These are phyloP conservation scores for Echria macrotheca DNA, from an alignment of 495 filamentous ascomycete species.

Conservation along the genomic window DNA sequence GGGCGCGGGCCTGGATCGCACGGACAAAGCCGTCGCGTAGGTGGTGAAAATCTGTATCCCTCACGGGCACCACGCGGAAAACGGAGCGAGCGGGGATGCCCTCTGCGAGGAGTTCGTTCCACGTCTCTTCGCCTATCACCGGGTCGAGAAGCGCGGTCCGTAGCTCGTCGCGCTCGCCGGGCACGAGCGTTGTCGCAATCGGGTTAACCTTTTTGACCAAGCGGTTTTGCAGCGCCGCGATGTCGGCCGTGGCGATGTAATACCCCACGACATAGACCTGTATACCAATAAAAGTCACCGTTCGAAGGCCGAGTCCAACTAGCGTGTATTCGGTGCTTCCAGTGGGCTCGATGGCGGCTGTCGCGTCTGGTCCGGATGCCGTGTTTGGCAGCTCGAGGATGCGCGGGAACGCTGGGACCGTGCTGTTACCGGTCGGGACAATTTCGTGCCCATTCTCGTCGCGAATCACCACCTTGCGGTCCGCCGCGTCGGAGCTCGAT, in stretches of 20 bases:
- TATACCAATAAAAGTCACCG: slow-evolving; percentile 82
- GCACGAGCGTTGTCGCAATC: slow-evolving; percentile 75
- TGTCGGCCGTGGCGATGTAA: slow-evolving; percentile 77
- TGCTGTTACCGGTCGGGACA: slow-evolving; percentile 75
- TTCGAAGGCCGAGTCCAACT: slow-evolving; percentile 79
- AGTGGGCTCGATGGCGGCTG: slow-evolving; percentile 17
- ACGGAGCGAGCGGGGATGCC: slow-evolving; percentile 59
- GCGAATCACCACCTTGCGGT: slow-evolving; percentile 52
- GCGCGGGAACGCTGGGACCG: slow-evolving; percentile 74
- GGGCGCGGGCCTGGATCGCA: slow-evolving; percentile 66
- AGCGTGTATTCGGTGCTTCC: slow-evolving; percentile 66
- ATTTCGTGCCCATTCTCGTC: slow-evolving; percentile 56
- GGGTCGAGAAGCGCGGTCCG: slow-evolving; percentile 63
- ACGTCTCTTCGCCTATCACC: slow-evolving; percentile 59
- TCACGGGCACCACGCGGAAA: slow-evolving; percentile 73
- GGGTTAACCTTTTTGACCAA: slow-evolving; percentile 50
- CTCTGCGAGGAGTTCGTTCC: slow-evolving; percentile 63
- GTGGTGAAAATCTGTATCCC: slow-evolving; percentile 89
- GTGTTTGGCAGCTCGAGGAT: slow-evolving; percentile 55
- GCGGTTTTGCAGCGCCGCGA: slow-evolving; percentile 48
- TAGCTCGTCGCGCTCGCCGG: slow-evolving; percentile 67
- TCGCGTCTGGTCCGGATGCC: slow-evolving; percentile 12
- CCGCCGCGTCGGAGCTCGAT: slow-evolving; percentile 33
- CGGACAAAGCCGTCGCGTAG: slow-evolving; percentile 86
- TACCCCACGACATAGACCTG: slow-evolving; percentile 92